Evolutionary conservation across 2,329 filamentous ascomycete species (phyloP), one percentile per base, ranked within the genome.

Genomic region (Diaporthe aspalathi): DNA sequence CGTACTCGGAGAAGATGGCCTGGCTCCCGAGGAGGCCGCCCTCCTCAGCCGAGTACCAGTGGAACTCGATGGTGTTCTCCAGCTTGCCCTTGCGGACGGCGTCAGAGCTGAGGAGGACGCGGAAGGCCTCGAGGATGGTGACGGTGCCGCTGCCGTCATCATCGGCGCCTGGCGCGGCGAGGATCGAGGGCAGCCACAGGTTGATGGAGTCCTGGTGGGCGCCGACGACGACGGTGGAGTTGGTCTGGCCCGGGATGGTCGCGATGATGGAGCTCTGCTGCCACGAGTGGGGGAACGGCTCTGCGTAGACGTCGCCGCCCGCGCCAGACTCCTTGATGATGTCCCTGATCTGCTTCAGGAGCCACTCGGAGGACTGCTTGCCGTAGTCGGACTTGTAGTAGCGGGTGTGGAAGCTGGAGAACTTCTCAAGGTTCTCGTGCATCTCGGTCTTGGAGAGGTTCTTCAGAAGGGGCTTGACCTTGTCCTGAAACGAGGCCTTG

Each of bases 141-240:
- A 95, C 91, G 0, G 92, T 93, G 57, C 92, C 92, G 74, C 90
- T 91, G 67, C 92, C 92, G 78, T 95, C 92, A 76, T 95, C 93
- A 75, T 95, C 93, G 52, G 81, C 93, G 65, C 93, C 93, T 0
- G 93, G 93, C 0, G 93, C 91, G 32, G 91, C 88, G 38, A 94
- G 86, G 47, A 92, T 84, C 1, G 90, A 89, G 1, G 92, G 92
- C 9, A 94, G 83, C 77, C 92, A 91, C 43, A 93, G 84, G 77
- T 95, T 95, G 81, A 95, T 92, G 75, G 91, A 93, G 79, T 95
- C 93, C 76, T 94, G 92, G 76, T 95, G 93, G 1, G 93, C 92
- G 35, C 93, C 93, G 68, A 95, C 88, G 2, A 95, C 90, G 35
- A 95, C 87, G 0, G 93, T 95, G 66, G 92, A 86, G 72, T 74